These are phyloP conservation scores for Croton laevigatus DNA, from an alignment of 441 rosid species.

Conservation along the genomic window DNA sequence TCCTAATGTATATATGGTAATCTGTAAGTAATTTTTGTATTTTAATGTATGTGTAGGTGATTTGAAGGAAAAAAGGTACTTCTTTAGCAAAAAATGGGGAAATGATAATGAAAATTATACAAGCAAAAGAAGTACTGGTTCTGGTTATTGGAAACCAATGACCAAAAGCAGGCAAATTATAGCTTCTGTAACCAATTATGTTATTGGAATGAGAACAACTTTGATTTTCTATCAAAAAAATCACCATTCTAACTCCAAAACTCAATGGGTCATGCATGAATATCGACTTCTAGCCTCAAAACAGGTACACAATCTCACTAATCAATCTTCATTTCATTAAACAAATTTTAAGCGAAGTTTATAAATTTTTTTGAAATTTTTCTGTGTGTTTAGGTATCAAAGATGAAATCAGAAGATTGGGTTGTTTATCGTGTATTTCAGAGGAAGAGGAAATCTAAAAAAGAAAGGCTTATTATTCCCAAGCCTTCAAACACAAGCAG, in stretches of 20 bases:
- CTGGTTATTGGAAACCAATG: slow-evolving; percentile 87
- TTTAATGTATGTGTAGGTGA: slow-evolving; percentile 36
- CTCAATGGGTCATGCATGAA: slow-evolving; percentile 94
- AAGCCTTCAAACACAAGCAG: slow-evolving; percentile 6
- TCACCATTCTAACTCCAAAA: slow-evolving; percentile 47
- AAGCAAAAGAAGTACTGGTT: slow-evolving; percentile 55
- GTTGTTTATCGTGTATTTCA: slow-evolving; percentile 70
- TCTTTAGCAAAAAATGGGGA: slow-evolving; percentile 64
- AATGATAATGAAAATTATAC: slow-evolving; percentile 57
- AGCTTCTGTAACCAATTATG: slow-evolving; percentile 44
- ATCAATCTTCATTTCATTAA: too few relatives aligned
- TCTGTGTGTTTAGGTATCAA: slow-evolving; percentile 20
- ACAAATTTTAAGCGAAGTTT: too few relatives aligned
- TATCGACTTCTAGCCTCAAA: slow-evolving; percentile 55
- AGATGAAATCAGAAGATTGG: slow-evolving; percentile 44
- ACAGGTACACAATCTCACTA: slow-evolving; percentile 10
- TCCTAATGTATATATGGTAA: too few relatives aligned
- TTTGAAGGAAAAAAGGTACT: slow-evolving; percentile 76
- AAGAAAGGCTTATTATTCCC: slow-evolving; percentile 9
- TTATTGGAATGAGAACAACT: slow-evolving; percentile 76
- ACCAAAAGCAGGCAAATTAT: slow-evolving; percentile 67
- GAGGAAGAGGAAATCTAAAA: slow-evolving; percentile 53
- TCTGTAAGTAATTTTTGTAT: neutral
- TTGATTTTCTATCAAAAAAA: slow-evolving; percentile 67
- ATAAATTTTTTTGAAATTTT: neutral